Conservation (phyloP, 805 yeast genomes). For the Ogataea sp. region DNA sequence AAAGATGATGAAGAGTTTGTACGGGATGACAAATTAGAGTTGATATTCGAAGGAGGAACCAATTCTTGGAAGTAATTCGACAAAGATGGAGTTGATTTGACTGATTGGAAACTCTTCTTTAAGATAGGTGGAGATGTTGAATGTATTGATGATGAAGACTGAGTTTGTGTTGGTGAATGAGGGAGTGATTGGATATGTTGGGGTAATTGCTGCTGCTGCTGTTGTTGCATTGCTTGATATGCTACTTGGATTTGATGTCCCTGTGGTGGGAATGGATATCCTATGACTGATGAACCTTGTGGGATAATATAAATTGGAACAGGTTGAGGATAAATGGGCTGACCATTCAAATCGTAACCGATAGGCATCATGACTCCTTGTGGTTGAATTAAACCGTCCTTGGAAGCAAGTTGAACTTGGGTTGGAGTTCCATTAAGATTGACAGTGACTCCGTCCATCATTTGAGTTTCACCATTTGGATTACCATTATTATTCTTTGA, state of each 20-base stretch:
- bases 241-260: neutral
- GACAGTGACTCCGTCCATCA: too few species aligned
- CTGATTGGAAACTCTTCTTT: slow-evolving; percentile 9
- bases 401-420: slow-evolving; percentile 3
- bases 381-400: neutral
- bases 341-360: slow-evolving; percentile 23
- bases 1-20: slow-evolving; percentile 25
- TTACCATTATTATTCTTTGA: slow-evolving; percentile 1
- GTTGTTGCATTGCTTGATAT: neutral
- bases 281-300: slow-evolving; percentile 14
- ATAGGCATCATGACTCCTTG: slow-evolving; percentile 18
- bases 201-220: neutral
- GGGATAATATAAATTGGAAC: slow-evolving; percentile 21
- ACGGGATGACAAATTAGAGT: slow-evolving; percentile 20
- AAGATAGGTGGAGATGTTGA: slow-evolving; percentile 4
- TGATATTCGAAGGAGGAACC: slow-evolving; percentile 14
- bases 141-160: neutral
- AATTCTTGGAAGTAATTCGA: slow-evolving; percentile 14
- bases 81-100: slow-evolving; percentile 16
- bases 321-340: slow-evolving; percentile 23
- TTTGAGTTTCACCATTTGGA: slow-evolving; percentile 2
- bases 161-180: neutral
- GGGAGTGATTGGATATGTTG: neutral
- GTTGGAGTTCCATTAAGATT: too few species aligned
- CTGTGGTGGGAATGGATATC: slow-evolving; percentile 7